Evolutionary conservation across 306 rosid genomes (phyloP), one percentile per base, ranked within the genome.

Genomic region (Medicago truncatula): DNA sequence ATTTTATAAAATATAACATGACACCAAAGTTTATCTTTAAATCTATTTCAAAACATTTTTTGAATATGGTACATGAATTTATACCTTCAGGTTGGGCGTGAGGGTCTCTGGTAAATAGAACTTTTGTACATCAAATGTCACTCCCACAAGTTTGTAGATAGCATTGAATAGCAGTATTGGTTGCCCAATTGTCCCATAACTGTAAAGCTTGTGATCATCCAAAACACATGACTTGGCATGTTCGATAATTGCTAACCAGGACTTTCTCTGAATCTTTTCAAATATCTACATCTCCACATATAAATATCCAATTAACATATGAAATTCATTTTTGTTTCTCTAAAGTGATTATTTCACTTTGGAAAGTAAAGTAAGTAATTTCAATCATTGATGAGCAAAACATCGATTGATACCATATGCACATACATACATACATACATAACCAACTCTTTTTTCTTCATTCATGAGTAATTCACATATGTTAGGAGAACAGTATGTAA

Each of bases 221-320:
- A 78, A 25, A 18, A 43, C 78, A 65, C 90, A 85, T 12, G 78
- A 7, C 54, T 52, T 62, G 5, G 97, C 96, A 66, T 95, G 96
- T 9, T 76, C 25, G 44, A 75, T 58, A 34, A 95, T 89, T 8
- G 40, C 58, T 0, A 15, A 13, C 96, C 92, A 89, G 13, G 50
- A 56, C 74, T 60, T 81, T 2, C 23, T 81, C 0, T 82, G 41
- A 86, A 88, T 76, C 2, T 44, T 50, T 1, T 71, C 83, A 21
- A 92, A 76, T 21, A 67, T 76, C 98, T 95, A 61, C 87, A 83
- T 13, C 70, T 67, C 73, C 69, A 59, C 5, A 67, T 16, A 20
- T 59, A 71, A 79, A 80, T 2, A 52, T 59, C 44, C 40, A 40
- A 76, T 44, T 53, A 74, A 23, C n/a, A 41, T 12, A 59, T 43